These are phyloP conservation scores for Hydnum rufescens DNA, from an alignment of 768 basidiomycete species.

Conservation along the genomic window DNA sequence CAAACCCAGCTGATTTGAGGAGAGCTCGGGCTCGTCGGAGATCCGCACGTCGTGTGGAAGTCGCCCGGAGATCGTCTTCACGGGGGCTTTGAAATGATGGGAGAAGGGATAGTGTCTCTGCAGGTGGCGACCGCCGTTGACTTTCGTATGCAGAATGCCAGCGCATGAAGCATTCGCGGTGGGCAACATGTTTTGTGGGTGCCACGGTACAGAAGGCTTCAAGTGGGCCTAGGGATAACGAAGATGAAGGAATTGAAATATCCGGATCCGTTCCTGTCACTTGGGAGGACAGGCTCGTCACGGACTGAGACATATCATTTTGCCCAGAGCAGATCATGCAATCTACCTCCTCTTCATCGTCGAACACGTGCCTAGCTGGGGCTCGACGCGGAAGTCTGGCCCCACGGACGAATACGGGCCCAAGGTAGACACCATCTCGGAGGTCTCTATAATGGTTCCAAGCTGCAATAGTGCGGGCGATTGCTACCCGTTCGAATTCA, in stretches of 20 bases:
- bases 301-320: neutral
- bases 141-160: constrained; percentile 13
- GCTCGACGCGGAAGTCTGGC: neutral
- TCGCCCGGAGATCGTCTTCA: neutral
- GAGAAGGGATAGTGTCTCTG: neutral
- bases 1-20: neutral
- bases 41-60: neutral
- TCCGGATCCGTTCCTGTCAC: neutral
- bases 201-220: constrained; percentile 14
- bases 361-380: neutral
- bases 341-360: neutral
- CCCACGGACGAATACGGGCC: neutral
- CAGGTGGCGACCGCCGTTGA: constrained; percentile 2
- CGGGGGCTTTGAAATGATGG: neutral
- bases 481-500: neutral
- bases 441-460: neutral
- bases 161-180: constrained; percentile 13
- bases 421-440: neutral
- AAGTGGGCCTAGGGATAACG: constrained; percentile 10
- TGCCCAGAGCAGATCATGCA: constrained; percentile 1
- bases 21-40: neutral
- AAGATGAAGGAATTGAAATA: neutral
- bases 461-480: neutral
- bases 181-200: constrained; percentile 13
- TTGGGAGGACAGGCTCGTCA: neutral